Percentiles rank a stretch among this genome's conserved stretches.
Conservation (phyloP, 495 filamentous ascomycete genomes). For the Annulohypoxylon nitens region DNA sequence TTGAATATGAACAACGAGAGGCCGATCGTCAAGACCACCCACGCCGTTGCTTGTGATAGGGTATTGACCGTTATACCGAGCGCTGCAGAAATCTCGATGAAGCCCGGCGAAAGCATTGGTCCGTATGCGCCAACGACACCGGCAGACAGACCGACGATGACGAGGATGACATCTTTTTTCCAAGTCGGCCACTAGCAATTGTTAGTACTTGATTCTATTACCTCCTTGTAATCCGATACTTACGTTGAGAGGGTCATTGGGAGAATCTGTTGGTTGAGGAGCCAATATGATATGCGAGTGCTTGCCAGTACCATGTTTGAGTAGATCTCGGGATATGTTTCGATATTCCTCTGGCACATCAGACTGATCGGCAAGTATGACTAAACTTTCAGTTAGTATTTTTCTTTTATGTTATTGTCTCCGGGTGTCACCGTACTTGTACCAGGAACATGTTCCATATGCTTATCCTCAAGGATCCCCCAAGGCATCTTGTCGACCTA, state of each 20-base stretch:
- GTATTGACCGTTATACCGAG: constrained; percentile 53
- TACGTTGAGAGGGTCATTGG: constrained; percentile 68
- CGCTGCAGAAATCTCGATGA: constrained; percentile 55
- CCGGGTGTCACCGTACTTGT: constrained; percentile 55
- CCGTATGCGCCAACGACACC: constrained; percentile 69
- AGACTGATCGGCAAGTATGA: constrained; percentile 60
- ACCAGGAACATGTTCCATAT: constrained; percentile 62
- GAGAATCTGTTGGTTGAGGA: constrained; percentile 67
- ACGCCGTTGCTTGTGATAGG: constrained; percentile 55
- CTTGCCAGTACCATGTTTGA: constrained; percentile 65
- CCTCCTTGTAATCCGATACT: constrained; percentile 20
- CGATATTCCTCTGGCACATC: constrained; percentile 61
- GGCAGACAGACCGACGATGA: constrained; percentile 66
- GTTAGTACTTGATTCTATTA: constrained; percentile 34
- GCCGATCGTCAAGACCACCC: constrained; percentile 54
- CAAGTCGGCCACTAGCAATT: constrained; percentile 62
- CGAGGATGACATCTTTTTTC: constrained; percentile 66
- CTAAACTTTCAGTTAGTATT: constrained; percentile 42
- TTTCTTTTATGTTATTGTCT: constrained; percentile 9
- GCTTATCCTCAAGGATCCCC: constrained; percentile 51
- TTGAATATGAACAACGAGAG: constrained; percentile 68
- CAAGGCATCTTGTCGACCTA: constrained; percentile 45
- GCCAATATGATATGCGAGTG: constrained; percentile 63
- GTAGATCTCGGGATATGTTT: constrained; percentile 54
- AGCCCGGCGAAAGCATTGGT: constrained; percentile 67